A percentile compares a stretch with the other conserved stretches of the same genome.
These are phyloP conservation scores for Claviceps sp. DNA, from an alignment of 2,329 filamentous ascomycete genomes.

Conservation along the genomic window DNA sequence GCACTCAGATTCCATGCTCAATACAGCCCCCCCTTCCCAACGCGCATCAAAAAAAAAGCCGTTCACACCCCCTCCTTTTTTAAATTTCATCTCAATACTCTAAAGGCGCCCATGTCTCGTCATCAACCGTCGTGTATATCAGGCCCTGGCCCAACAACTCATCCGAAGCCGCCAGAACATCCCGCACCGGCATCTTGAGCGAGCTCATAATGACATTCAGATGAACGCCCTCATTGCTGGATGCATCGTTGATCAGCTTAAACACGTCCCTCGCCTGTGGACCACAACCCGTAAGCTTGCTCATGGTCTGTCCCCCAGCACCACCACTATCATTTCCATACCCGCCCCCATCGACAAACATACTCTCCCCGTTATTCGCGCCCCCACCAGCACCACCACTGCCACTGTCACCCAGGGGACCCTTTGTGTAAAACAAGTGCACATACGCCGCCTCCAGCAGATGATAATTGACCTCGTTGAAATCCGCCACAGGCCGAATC, in stretches of 20 bases:
- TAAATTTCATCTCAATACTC: constrained; percentile 28
- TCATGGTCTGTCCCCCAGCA: constrained; percentile 23
- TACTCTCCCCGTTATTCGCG: constrained; percentile 23
- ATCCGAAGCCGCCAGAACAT: constrained; percentile 66
- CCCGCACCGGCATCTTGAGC: constrained; percentile 50
- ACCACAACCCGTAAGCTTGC: constrained; percentile 35
- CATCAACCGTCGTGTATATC: constrained; percentile 86
- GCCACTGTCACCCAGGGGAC: constrained; percentile 35
- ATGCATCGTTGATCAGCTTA: constrained; percentile 49
- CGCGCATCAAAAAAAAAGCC: neutral
- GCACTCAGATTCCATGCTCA: neutral
- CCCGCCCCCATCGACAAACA: constrained; percentile 41
- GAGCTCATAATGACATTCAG: constrained; percentile 60
- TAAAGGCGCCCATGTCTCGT: constrained; percentile 79
- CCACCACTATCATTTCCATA: constrained; percentile 23
- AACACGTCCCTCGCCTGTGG: constrained; percentile 55
- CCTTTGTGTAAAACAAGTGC: constrained; percentile 71
- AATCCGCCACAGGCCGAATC: constrained; percentile 66
- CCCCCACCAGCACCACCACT: constrained; percentile 24
- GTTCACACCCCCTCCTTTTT: neutral
- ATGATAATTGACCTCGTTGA: constrained; percentile 90
- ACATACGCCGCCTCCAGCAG: constrained; percentile 80
- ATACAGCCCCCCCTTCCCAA: neutral
- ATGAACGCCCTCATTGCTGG: constrained; percentile 72
- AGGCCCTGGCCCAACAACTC: constrained; percentile 61